These are phyloP conservation scores for Umbilicaria muhlenbergii DNA, from an alignment of 495 filamentous ascomycete genomes.

Conservation along the genomic window DNA sequence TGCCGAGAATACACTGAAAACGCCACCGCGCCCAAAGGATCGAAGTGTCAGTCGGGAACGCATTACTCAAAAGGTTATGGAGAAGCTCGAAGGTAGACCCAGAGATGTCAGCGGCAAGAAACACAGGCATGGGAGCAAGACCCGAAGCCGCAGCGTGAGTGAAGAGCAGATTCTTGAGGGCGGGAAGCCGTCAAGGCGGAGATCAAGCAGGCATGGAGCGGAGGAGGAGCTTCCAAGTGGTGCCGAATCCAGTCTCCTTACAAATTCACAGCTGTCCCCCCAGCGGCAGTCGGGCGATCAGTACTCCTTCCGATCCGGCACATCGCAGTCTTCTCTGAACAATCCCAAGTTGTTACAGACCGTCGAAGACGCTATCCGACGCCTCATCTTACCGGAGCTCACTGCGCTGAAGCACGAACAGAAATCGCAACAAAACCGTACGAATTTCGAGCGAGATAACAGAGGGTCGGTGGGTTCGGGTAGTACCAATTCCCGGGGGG, in stretches of 20 bases:
- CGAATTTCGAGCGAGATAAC: constrained; percentile 44
- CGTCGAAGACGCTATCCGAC: constrained; percentile 88
- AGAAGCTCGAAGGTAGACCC: constrained; percentile 41
- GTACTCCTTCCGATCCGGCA: constrained; percentile 58
- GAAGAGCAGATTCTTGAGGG: constrained; percentile 46
- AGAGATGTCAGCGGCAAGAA: constrained; percentile 32
- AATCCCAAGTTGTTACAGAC: constrained; percentile 91
- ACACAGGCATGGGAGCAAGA: constrained; percentile 33
- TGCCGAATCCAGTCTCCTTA: constrained; percentile 60
- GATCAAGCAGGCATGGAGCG: constrained; percentile 43
- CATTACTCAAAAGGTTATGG: constrained; percentile 52
- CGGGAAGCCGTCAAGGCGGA: constrained; percentile 39
- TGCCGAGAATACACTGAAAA: constrained; percentile 40
- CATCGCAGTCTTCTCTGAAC: constrained; percentile 77
- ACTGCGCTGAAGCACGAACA: constrained; percentile 83
- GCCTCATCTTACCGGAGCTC: constrained; percentile 82
- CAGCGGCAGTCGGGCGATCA: constrained; percentile 57
- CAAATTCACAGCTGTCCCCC: constrained; percentile 50
- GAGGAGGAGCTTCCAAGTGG: constrained; percentile 50
- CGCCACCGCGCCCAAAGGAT: constrained; percentile 46
- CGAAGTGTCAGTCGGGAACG: constrained; percentile 62
- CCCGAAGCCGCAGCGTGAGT: constrained; percentile 43
- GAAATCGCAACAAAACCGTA: constrained; percentile 44
- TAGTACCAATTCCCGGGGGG: constrained; percentile 46
- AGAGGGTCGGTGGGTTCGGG: constrained; percentile 44